These are phyloP conservation scores for Lepidium africanum DNA, from an alignment of 345 rosid genomes.

Conservation along the genomic window DNA sequence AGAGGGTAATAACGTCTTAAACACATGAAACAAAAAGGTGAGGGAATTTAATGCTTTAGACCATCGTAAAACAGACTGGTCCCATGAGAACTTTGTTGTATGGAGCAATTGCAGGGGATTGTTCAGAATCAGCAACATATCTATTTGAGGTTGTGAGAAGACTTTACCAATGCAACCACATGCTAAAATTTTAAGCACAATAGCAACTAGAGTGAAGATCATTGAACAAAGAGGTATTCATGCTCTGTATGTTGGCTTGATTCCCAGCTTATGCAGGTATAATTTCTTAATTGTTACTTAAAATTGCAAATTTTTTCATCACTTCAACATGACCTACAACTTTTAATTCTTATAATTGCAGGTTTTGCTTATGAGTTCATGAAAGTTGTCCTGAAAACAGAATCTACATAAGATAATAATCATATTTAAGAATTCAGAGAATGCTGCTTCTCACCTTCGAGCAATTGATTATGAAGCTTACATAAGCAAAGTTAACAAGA, in stretches of 20 bases:
- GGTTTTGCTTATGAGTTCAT: conserved; percentile 85
- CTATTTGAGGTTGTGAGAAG: conserved; percentile 77
- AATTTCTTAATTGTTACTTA: too few relatives aligned
- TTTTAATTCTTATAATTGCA: conserved; percentile 27
- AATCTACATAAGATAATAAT: conserved; percentile 25
- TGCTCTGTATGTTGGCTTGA: conserved; percentile 64
- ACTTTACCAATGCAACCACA: conserved; percentile 60
- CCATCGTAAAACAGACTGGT: conserved; percentile 48
- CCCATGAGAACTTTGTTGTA: conserved; percentile 57
- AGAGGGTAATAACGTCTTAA: conserved; percentile 52
- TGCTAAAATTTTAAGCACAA: conserved; percentile 45
- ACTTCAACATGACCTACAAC: neutral
- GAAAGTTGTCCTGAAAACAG: conserved; percentile 76
- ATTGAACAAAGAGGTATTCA: conserved; percentile 61
- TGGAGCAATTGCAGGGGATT: conserved; percentile 72
- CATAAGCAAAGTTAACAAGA: neutral
- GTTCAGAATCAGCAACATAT: conserved; percentile 68
- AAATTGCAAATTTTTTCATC: too few relatives aligned
- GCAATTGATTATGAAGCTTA: too few relatives aligned
- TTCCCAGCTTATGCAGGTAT: too few relatives aligned
- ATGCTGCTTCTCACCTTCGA: too few relatives aligned
- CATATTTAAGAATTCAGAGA: too few relatives aligned
- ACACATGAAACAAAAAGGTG: conserved; percentile 44
- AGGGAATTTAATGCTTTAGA: conserved; percentile 54
- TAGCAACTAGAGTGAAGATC: conserved; percentile 50